Evolutionary conservation across 768 basidiomycete genomes (phyloP), one percentile per base, ranked within the genome.

Genomic region (Suillus tomentosus): DNA sequence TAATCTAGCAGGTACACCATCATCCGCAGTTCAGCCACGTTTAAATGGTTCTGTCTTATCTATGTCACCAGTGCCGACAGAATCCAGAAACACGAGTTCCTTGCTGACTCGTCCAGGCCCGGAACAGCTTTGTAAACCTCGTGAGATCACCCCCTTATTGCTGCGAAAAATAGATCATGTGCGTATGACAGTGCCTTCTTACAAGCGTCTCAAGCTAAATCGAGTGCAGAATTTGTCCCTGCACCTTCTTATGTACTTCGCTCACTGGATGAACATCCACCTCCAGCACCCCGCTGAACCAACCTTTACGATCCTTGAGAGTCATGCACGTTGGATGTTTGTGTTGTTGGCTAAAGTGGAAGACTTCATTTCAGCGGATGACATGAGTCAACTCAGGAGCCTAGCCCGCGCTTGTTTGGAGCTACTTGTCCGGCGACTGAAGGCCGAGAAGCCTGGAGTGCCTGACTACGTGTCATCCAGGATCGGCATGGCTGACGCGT

Each of bases 221-320:
- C 59, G 54, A 57, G 60, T 65, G 39, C 67, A 94, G 92, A 82
- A 84, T 70, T 85, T 81, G 73, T 85, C 90, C 5, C 72, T 94
- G 34, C 92, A 92, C 72, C 80, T 94, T 53, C 75, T 94, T 64
- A 92, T 91, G 89, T 93, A 92, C 73, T 93, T 93, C 73, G 82
- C 86, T 19, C 84, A 92, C 70, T 94, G 92, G 92, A 87, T 92
- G 66, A 87, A 88, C 66, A 63, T 82, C 15, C 81, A 89, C 65
- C 73, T 91, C 8, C 80, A 86, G 54, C 75, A 81, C 27, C 69
- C 67, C 4, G 75, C 74, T 7, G 76, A 80, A 63, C 69, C 78
- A 37, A 66, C 72, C 57, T 79, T 77, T 68, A 72, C 74, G 42
- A 81, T 85, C 22, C 83, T 83, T 14, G 82, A 84, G 67, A 76